These are phyloP conservation scores for Trypanosoma caninum DNA, from an alignment of 208 protist species.

Conservation along the genomic window DNA sequence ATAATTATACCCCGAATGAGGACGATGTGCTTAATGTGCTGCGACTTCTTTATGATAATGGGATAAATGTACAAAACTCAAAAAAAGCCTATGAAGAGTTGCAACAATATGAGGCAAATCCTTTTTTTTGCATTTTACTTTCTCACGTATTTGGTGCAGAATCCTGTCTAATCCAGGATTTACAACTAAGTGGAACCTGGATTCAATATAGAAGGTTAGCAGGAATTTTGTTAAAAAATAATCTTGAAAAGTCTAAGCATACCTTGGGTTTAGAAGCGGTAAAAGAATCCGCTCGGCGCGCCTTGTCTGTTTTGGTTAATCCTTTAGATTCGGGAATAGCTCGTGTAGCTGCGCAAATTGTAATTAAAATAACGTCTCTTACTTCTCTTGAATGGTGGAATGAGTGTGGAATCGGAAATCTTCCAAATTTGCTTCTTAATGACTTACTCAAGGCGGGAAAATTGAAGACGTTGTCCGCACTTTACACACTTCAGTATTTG, in stretches of 20 bases:
- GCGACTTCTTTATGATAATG: conserved; percentile 78
- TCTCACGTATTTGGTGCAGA: conserved; percentile 56
- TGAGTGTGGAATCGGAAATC: conserved; percentile 44
- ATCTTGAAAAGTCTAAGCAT: conserved; percentile 53
- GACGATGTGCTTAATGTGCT: conserved; percentile 70
- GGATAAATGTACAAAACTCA: conserved; percentile 75
- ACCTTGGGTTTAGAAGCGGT: conserved; percentile 72
- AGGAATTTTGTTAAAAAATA: conserved; percentile 86
- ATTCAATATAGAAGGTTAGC: conserved; percentile 69
- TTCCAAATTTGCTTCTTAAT: conserved; percentile 63
- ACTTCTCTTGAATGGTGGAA: conserved; percentile 85
- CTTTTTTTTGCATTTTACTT: conserved; percentile 75
- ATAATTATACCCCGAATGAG: conserved; percentile 21
- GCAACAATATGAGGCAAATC: conserved; percentile 77
- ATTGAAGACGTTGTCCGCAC: conserved; percentile 58
- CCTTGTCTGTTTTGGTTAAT: conserved; percentile 46
- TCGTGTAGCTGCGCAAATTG: conserved; percentile 77
- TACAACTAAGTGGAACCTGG: conserved; percentile 53
- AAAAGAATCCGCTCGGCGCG: conserved; percentile 57
- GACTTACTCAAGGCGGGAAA: conserved; percentile 56
- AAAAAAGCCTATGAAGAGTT: conserved; percentile 77
- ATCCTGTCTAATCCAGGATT: conserved; percentile 42
- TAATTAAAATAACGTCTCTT: conserved; percentile 74
- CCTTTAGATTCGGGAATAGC: conserved; percentile 54
- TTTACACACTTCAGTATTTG: conserved; percentile 85